Evolutionary conservation across 2,329 filamentous ascomycete genomes (phyloP), one percentile per base, ranked within the genome.

Genomic region (Pseudocercospora musae): DNA sequence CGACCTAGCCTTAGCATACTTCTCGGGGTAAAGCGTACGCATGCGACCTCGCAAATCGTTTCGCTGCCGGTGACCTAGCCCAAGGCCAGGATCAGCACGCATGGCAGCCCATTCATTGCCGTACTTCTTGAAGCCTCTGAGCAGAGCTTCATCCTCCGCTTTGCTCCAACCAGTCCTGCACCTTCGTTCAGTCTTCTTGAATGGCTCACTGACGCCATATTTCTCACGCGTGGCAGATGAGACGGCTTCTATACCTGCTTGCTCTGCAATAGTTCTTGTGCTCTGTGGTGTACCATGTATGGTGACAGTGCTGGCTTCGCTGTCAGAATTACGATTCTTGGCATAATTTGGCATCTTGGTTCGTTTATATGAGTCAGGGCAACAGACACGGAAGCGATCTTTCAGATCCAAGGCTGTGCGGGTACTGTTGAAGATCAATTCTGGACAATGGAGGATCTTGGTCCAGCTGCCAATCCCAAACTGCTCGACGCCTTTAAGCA

Each of bases 381-480:
- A 69, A 40, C 68, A 72, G 2, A 69, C 66, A 9, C 69, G 69
- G 58, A 78, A 83, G 71, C 84, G 78, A 70, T 89, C 86, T 74
- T 88, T 89, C 53, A 89, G 72, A 67, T 88, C 86, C 23, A 86
- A 81, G 9, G 85, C 81, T n/a, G 81, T 86, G 27, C 86, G 78
- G 49, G 42, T 20, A 10, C 81, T 78, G 63, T 85, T 79, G 70
- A 89, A 88, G 2, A 75, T 76, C 62, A 85, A 83, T 33, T 86
- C 83, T 15, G 81, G 73, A 66, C 84, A 82, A 2, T 83, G 78
- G 25, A 87, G 71, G 18, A 89, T 88, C 66, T 82, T 82, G 60
- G 85, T 88, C 86, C 86, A 89, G 65, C 81, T 86, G 2, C 86
- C 86, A 63, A 87, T 84, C 1, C 86, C 86, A 68, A 84, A 87